Base-by-base conservation (phyloP, 163 green algal species). In the Chlorella variabilis region DNA sequence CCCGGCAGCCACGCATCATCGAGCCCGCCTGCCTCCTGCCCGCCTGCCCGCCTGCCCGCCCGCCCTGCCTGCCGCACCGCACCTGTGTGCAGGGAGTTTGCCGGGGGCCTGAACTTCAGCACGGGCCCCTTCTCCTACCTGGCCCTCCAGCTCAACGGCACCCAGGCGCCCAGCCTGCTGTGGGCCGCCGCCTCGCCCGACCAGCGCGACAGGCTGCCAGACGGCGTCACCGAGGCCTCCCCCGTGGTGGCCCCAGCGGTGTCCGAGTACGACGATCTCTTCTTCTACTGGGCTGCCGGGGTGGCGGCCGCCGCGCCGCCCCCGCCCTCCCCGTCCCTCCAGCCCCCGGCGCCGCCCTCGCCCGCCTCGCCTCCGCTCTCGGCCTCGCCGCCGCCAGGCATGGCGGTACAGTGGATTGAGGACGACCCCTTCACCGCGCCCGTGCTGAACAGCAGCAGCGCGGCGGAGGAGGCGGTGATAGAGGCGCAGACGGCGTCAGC, bases 41-140 rank as follows among this genome's bases (percentile, higher is more conserved):
- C 45, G 45, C 45, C 45, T 54, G 45, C 45, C 15, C 45, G 11
- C 15, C 11, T 15, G 4, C 51, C 18, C 15, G 4, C 51, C 18
- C 51, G 13, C 20, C 21, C 51, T 62, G 13, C 51, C 51, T n/a
- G 51, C 51, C 51, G 5, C 51, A 31, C 13, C 15, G 21, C 51
- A 27, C 51, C 15, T n/a, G 51, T 15, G 9, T 42, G 25, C 71
- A 80, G 73, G 56, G 73, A 80, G 73, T 80, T 70, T 21, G 31
- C 73, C 7, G 73, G 54, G 0, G 73, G 73, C 2, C 73, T 71
- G 15, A 41, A 48, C 54, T 80, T 70, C 56, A 42, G 49, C 23
- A 20, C n/a, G 2, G 73, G 73, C 27, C 73, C 73, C 73, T 70
- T 59, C 56, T 80, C 73, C 54, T 80, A 80, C 56, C 73, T 80